These are phyloP conservation scores for Tulasnella sp. DNA, from an alignment of 768 basidiomycete species.

Conservation along the genomic window DNA sequence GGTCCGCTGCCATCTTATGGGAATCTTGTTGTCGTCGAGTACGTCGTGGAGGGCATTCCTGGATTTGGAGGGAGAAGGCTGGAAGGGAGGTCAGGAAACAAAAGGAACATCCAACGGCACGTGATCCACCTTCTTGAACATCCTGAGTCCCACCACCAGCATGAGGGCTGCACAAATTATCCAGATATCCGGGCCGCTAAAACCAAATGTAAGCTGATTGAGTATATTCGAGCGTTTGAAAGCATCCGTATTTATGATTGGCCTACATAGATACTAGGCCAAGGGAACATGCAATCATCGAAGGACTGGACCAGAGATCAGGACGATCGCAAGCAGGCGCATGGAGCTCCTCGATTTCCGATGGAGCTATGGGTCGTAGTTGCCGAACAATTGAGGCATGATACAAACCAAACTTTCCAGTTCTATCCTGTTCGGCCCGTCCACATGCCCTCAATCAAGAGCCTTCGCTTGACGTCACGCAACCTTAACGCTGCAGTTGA, in stretches of 20 bases:
- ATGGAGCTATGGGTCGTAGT: not conserved
- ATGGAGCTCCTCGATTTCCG: not conserved
- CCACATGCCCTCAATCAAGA: not conserved
- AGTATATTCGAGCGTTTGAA: not conserved
- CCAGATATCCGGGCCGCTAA: too few species aligned
- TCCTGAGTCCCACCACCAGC: not conserved
- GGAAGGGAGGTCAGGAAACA: not conserved
- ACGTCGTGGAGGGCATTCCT: not conserved
- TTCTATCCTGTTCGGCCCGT: not conserved
- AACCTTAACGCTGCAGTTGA: not conserved
- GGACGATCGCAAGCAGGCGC: not conserved
- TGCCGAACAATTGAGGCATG: not conserved
- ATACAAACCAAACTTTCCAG: not conserved
- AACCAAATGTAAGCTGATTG: too few species aligned
- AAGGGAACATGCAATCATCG: not conserved
- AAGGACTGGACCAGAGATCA: not conserved
- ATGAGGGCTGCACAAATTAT: not conserved
- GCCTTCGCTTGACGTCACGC: not conserved
- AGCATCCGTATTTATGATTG: not conserved
- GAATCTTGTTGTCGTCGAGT: not conserved
- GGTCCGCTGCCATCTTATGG: not conserved
- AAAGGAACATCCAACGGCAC: not conserved
- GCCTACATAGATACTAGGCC: not conserved
- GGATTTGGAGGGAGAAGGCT: not conserved
- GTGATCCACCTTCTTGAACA: not conserved